These are phyloP conservation scores for Pisolithus albus DNA, from an alignment of 768 basidiomycete genomes.

Conservation along the genomic window DNA sequence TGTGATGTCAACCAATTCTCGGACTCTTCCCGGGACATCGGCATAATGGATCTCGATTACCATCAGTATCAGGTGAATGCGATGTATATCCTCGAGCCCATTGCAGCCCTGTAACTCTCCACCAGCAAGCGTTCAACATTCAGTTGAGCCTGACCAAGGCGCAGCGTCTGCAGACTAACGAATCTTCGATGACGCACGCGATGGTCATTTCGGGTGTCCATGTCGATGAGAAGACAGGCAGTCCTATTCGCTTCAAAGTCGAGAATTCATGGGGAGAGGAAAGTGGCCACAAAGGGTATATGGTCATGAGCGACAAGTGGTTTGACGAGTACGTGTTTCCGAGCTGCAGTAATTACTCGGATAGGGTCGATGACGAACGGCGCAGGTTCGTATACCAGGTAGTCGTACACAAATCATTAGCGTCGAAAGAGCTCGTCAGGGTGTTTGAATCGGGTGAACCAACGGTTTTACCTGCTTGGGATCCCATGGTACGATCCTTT, in stretches of 20 bases:
- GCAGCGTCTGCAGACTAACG: slow-evolving; percentile 72
- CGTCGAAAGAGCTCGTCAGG: slow-evolving; percentile 73
- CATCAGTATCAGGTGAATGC: slow-evolving; percentile 68
- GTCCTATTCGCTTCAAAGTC: slow-evolving; percentile 87
- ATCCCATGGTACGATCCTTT: slow-evolving; percentile 32
- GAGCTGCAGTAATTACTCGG: not conserved
- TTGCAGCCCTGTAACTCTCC: too few relatives aligned
- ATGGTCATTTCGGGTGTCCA: slow-evolving; percentile 87
- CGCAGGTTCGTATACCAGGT: slow-evolving; percentile 86
- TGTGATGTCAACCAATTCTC: slow-evolving; percentile 92
- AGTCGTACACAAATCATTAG: slow-evolving; percentile 75
- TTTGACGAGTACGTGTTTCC: slow-evolving; percentile 68
- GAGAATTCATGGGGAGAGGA: slow-evolving; percentile 92
- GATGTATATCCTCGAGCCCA: not conserved
- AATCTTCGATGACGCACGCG: slow-evolving; percentile 92
- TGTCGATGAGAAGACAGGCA: slow-evolving; percentile 59
- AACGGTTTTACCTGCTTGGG: slow-evolving; percentile 81
- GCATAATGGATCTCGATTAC: slow-evolving; percentile 82
- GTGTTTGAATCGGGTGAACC: slow-evolving; percentile 66
- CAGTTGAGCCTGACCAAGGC: slow-evolving; percentile 77
- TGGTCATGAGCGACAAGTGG: slow-evolving; percentile 90
- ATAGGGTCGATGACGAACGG: slow-evolving; percentile 1
- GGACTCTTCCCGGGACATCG: slow-evolving; percentile 44
- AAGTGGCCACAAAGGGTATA: slow-evolving; percentile 78
- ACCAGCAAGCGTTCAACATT: slow-evolving; percentile 76